phyloP scores from a whole-genome alignment of 495 filamentous ascomycete genomes.

The Xylona heveae region DNA sequence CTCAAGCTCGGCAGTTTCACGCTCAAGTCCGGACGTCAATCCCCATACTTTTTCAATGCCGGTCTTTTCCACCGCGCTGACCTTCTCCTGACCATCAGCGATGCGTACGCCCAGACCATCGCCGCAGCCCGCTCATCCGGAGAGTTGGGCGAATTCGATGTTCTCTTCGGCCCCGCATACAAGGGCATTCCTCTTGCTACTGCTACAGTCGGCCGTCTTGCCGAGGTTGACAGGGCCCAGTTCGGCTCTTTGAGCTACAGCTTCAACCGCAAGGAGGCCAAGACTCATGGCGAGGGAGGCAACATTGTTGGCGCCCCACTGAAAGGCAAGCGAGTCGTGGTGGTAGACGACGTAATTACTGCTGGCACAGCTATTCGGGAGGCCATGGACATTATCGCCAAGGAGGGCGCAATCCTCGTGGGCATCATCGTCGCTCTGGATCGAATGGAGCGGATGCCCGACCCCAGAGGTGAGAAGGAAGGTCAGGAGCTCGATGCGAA shows the following conservation, averaged over 20 bases:
- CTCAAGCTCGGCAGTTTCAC: constrained; percentile 77
- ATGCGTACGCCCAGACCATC: constrained; percentile 64
- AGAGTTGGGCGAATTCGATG: constrained; percentile 32
- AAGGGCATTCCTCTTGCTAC: constrained; percentile 85
- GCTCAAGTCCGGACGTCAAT: constrained; percentile 75
- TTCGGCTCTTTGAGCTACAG: constrained; percentile 49
- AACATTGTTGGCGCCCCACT: constrained; percentile 72
- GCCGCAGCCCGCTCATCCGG: constrained; percentile 10
- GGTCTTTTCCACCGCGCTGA: constrained; percentile 61
- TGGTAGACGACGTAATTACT: constrained; percentile 92
- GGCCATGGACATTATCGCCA: constrained; percentile 61
- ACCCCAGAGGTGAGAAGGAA: constrained; percentile 9
- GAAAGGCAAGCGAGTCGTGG: constrained; percentile 62
- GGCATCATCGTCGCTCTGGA: constrained; percentile 80
- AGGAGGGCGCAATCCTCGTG: constrained; percentile 52
- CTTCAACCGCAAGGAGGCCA: constrained; percentile 90
- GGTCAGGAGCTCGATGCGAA: too few relatives aligned
- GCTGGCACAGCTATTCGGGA: constrained; percentile 86
- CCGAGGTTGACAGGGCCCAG: constrained; percentile 30
- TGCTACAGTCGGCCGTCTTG: constrained; percentile 45
- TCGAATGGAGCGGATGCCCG: constrained; percentile 58
- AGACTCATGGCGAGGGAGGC: constrained; percentile 86
- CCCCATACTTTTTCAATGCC: constrained; percentile 98
- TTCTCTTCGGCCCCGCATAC: constrained; percentile 77
- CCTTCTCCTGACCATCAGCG: constrained; percentile 48